Evolutionary conservation across 1,284 basidiomycete genomes (phyloP).

Genomic region (Leucoagaricus sp.): DNA sequence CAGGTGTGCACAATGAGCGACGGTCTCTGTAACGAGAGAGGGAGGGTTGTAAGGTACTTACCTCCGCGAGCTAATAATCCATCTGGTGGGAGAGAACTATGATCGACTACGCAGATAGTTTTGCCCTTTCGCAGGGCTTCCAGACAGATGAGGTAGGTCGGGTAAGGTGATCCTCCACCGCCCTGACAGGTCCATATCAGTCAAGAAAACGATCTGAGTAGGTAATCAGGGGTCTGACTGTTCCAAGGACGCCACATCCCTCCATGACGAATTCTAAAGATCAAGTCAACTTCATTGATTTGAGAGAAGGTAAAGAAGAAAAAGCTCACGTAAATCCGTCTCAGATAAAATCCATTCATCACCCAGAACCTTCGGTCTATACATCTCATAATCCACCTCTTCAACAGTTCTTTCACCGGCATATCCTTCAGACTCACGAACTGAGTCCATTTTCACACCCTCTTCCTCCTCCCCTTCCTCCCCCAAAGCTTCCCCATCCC

Average conservation of each 20-base stretch:
- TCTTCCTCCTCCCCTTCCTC: not conserved
- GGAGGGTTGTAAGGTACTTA: conserved; percentile 20
- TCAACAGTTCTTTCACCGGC: conserved; percentile 18
- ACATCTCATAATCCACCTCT: conserved; percentile 28
- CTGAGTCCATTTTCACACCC: too few species aligned
- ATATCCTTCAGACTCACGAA: too few species aligned
- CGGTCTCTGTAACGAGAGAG: not conserved
- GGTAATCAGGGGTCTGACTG: conserved; percentile 23
- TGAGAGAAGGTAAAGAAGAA: not conserved
- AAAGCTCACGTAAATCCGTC: conserved; percentile 33
- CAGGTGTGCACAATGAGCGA: not conserved
- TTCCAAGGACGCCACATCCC: conserved; percentile 49
- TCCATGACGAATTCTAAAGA: conserved; percentile 46
- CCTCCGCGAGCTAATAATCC: conserved; percentile 32
- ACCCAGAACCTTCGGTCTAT: conserved; percentile 32
- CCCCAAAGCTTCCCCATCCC: conserved; percentile 1
- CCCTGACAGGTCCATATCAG: conserved; percentile 22
- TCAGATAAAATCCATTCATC: conserved; percentile 38
- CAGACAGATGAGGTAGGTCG: conserved; percentile 44
- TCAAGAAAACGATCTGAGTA: not conserved
- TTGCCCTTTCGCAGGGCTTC: conserved; percentile 44
- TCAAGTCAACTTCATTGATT: not conserved
- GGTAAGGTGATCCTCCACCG: conserved; percentile 50
- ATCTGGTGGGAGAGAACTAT: conserved; percentile 30
- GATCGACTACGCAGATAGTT: conserved; percentile 40